Evolutionary conservation across 176 grass and related monocot species (phyloP), one percentile per base, ranked within the genome.

Genomic region (Luzula sylvatica): DNA sequence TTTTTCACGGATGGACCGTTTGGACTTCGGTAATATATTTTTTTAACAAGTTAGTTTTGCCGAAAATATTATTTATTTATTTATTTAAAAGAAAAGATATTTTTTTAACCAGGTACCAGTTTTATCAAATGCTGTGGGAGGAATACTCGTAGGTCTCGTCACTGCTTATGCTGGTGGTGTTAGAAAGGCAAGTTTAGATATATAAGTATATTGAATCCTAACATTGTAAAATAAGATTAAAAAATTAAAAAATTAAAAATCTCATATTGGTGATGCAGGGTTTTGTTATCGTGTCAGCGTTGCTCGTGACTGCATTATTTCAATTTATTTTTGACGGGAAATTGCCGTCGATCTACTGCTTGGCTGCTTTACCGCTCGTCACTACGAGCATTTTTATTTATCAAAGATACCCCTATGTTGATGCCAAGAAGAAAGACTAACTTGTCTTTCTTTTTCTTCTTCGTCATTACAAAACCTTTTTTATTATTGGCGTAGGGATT

Each of bases 81-180:
- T 47, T 58, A 59, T 27, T 45, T 3, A 27, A 15, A 45, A n/a
- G n/a, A n/a, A n/a, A n/a, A n/a, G n/a, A 61, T 8, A 11, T 47
- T 62, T 9, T 50, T 38, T 76, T 66, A 23, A 20, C 69, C 68
- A 98, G 92, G 61, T 98, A 61, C 92, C 92, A 9, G 78, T 90
- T 35, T 26, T 86, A 71, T 76, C 67, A 60, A 98, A 98, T 77
- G 92, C 85, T 57, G 62, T 83, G 6, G 92, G 85, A 42, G 92
- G 92, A 44, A 98, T 98, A 73, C 92, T 98, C 71, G 92, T 98
- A 59, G 92, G 92, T 49, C 92, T 98, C 64, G 92, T 98, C 38
- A 98, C 92, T 65, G 79, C 75, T 69, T 85, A 98, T 69, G 85
- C 92, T 42, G 85, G 85, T 38, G 85, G 92, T 71, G 75, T 98